Conservation (phyloP, 1,284 basidiomycete species). For the Ustilago bromivora region DNA sequence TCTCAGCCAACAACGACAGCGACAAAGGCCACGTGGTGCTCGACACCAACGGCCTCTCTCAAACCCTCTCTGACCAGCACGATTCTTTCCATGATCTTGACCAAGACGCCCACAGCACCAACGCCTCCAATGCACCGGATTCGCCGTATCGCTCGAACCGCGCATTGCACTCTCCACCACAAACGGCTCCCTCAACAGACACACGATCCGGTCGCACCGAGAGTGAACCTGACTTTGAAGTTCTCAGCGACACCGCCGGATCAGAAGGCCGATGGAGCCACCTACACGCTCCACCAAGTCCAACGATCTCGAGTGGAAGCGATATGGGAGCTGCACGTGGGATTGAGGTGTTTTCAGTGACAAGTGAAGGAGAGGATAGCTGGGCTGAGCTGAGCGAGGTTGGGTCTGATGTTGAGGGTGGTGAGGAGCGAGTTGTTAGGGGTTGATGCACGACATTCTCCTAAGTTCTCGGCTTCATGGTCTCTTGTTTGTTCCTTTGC, state of each 20-base stretch:
- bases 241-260: conserved; percentile 31
- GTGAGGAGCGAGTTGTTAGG: neutral
- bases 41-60: conserved; percentile 46
- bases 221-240: conserved; percentile 43
- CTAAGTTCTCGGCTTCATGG: neutral
- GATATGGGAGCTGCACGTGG: conserved; percentile 5
- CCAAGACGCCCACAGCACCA: conserved; percentile 8
- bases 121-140: neutral
- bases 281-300: conserved; percentile 30
- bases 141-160: conserved; percentile 40
- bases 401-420: conserved; percentile 24
- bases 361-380: conserved; percentile 43
- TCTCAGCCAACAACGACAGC: neutral
- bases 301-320: conserved; percentile 39
- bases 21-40: conserved; percentile 30
- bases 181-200: conserved; percentile 1
- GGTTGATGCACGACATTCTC: conserved; percentile 1
- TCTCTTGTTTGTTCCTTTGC: conserved; percentile 1
- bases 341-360: conserved; percentile 15
- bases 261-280: conserved; percentile 37
- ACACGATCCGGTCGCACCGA: conserved; percentile 7
- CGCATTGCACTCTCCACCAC: conserved; percentile 13
- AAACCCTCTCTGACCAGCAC: conserved; percentile 45
- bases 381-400: conserved; percentile 45
- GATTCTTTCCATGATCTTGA: conserved; percentile 21